Conservation (phyloP, 2,329 filamentous ascomycete species). For the Botryotinia convoluta region DNA sequence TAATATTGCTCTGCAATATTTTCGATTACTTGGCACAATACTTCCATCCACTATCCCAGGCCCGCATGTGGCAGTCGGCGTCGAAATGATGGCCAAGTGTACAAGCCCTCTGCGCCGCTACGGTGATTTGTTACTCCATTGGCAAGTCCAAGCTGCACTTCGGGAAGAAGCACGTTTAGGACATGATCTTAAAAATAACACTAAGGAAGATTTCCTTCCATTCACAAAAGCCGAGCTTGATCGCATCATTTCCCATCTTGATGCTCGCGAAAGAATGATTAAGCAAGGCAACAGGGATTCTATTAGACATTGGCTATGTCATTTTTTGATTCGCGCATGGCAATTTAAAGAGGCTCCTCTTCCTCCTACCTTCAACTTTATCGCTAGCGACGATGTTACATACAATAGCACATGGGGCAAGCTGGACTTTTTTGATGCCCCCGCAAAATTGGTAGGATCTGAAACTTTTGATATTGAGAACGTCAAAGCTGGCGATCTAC, state of each 20-base stretch:
- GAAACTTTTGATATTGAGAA: conserved; percentile 33
- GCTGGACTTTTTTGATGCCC: background rate
- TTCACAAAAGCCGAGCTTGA: conserved; percentile 35
- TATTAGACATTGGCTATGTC: conserved; percentile 53
- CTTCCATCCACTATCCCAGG: conserved; percentile 53
- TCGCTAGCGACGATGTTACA: background rate
- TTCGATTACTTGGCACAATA: conserved; percentile 48
- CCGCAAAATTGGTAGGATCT: background rate
- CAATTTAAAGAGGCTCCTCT: conserved; percentile 48
- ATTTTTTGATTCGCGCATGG: conserved; percentile 61
- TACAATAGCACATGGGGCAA: background rate
- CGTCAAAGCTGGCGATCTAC: conserved; percentile 49
- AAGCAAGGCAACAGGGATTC: conserved; percentile 30
- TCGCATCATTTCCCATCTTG: conserved; percentile 32
- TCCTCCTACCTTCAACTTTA: conserved; percentile 45
- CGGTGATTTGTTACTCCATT: conserved; percentile 61
- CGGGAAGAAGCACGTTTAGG: conserved; percentile 44
- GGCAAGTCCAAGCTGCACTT: conserved; percentile 62
- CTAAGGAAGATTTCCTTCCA: conserved; percentile 34
- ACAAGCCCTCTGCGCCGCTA: conserved; percentile 67
- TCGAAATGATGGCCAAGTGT: conserved; percentile 60
- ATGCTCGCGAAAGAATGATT: conserved; percentile 32
- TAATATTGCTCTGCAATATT: conserved; percentile 29
- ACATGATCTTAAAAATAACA: conserved; percentile 40
- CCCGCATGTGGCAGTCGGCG: conserved; percentile 56